Evolutionary conservation across 2,329 filamentous ascomycete species (phyloP), one percentile per base, ranked within the genome.

Genomic region (Diaporthe amygdali): DNA sequence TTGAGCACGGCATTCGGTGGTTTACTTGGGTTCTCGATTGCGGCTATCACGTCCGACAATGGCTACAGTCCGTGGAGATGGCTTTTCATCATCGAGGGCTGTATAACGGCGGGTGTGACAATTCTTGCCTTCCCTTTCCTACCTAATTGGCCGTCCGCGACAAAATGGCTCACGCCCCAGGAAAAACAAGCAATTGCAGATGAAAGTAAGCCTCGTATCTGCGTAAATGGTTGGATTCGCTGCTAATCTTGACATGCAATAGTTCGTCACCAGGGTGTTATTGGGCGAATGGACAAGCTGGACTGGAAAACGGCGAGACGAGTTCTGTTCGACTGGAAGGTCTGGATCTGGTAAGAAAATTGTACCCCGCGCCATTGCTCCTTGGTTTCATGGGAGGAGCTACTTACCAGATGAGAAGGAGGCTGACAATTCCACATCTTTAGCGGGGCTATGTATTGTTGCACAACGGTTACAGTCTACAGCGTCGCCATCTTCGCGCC

Each of bases 271-370:
- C 52, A 56, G 32, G 52, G 52, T 39, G 52, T 56, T 39, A 56
- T 39, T 25, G 52, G 52, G 32, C 32, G 32, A 25, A 56, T 56
- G 52, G 52, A 56, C 52, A 39, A 37, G 52, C 32, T 56, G 32
- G 52, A 56, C 52, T 56, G 52, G 52, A 56, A 56, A 37, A 39
- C 52, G 32, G 52, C 52, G 52, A 56, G 52, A 56, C 52, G 52
- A 37, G 52, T 56, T 25, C 1, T 56, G 32, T 25, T 56, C 32
- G 52, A 56, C n/a, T 56, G 52, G 52, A 56, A 56, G 32, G 14
- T 56, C 32, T 56, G 52, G 52, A 56, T 56, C 52, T 56, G 52
- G 52, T 39, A 56, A 56, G 20, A 4, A n/a, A 20, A 17, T 55
- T 37, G 52, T 32, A 55, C 20, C 32, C 20, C 52, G 10, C 32